phyloP scores from a whole-genome alignment of 345 rosid species.

The Erysimum cheiranthoides region DNA sequence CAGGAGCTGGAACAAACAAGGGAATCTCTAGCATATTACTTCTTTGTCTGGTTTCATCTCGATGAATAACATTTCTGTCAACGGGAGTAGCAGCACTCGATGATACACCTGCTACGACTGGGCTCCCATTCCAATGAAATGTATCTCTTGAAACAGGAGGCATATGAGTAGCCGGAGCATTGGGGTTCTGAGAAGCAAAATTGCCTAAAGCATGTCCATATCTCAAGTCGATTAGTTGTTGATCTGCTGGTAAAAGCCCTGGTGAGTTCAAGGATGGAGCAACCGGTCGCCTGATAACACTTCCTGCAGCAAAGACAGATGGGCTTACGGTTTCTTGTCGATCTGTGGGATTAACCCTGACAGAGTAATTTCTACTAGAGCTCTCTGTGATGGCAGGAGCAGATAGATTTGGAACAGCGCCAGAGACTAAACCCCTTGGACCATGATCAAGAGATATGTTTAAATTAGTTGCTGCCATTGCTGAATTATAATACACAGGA shows the following conservation, averaged over 20 bases:
- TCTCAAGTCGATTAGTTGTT: constrained; percentile 53
- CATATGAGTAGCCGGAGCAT: constrained; percentile 51
- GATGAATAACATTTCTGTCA: constrained; percentile 48
- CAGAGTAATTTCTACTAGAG: constrained; percentile 64
- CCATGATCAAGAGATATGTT: constrained; percentile 55
- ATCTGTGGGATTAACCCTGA: constrained; percentile 60
- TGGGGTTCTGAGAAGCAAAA: constrained; percentile 48
- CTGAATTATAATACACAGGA: constrained; percentile 45
- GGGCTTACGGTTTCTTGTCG: constrained; percentile 53
- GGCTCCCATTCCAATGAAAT: constrained; percentile 60
- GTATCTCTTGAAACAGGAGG: constrained; percentile 62
- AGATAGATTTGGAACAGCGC: constrained; percentile 45
- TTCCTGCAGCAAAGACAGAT: constrained; percentile 55
- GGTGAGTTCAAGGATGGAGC: constrained; percentile 53
- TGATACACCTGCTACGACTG: constrained; percentile 52
- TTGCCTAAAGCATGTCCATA: constrained; percentile 48
- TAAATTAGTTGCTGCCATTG: constrained; percentile 49
- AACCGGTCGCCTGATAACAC: constrained; percentile 52
- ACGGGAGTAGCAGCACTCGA: constrained; percentile 49
- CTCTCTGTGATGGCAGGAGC: constrained; percentile 50
- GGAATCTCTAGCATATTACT: constrained; percentile 60
- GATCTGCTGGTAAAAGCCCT: constrained; percentile 55
- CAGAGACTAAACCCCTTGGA: constrained; percentile 53
- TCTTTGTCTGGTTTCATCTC: constrained; percentile 56
- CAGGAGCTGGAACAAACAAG: constrained; percentile 56